Conservation (phyloP, 345 rosid species). For the Hypericum androsaemum region DNA sequence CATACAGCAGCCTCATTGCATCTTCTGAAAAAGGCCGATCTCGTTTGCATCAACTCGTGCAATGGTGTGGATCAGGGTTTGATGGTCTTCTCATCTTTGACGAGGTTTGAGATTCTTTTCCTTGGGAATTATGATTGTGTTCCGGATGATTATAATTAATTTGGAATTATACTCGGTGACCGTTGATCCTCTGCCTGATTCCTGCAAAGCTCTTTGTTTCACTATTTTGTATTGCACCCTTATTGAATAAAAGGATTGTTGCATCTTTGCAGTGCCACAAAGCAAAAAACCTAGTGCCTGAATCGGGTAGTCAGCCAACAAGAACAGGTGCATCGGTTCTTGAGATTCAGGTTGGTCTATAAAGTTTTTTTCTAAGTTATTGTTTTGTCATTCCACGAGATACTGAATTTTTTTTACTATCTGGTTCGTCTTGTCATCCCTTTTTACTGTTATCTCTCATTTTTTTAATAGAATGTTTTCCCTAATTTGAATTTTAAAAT, state of each 20-base stretch:
- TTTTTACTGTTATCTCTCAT: no score
- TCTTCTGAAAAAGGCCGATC: slow-evolving; percentile 99
- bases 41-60: slow-evolving; percentile 96
- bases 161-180: no score
- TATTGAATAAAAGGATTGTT: slow-evolving; percentile 15
- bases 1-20: slow-evolving; percentile 96
- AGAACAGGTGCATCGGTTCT: slow-evolving; percentile 97
- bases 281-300: slow-evolving; percentile 98
- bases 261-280: slow-evolving; percentile 78
- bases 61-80: slow-evolving; percentile 86
- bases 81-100: slow-evolving; percentile 92
- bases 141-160: neutral
- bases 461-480: no score
- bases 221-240: no score
- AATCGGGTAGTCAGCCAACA: slow-evolving; percentile 98
- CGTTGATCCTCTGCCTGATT: no score
- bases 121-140: slow-evolving; percentile 13
- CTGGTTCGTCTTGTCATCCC: no score
- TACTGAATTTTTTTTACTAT: no score
- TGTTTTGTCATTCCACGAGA: neutral
- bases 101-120: slow-evolving; percentile 43
- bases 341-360: slow-evolving; percentile 72
- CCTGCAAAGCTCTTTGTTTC: no score
- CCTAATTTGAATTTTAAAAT: slow-evolving; percentile 17
- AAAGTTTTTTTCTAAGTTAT: neutral